Base-by-base conservation (phyloP, 768 basidiomycete species). In the Rhizopogon rudus region DNA sequence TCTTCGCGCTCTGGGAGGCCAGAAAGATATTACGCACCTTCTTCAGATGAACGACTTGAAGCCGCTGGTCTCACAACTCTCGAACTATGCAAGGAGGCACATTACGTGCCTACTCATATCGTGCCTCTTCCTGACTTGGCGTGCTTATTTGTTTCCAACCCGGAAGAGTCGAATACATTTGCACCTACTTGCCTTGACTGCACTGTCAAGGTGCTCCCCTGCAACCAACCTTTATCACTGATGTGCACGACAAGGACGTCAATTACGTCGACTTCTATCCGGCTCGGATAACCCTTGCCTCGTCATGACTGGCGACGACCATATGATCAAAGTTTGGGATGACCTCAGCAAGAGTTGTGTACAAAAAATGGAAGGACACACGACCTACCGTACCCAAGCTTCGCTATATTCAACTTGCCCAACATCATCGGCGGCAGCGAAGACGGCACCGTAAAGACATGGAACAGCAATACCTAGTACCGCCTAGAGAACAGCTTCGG, bases 241-340 rank as follows among this genome's bases (percentile, higher is more conserved):
- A 99, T 48, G 95, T 96, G 0, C 96, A 98, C 71, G 95, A 98
- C 61, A 98, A 97, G 74, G 97, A 96, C 41, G 96, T 98, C 66
- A 98, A 99, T 77, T 98, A 91, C 61, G 94, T 99, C 65, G 95
- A 98, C 66, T 98, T 98, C 74, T 98, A 98, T 63, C 94, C 96
- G 96, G 95, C 48, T 86, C 93, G 2, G 96, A 99, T 74, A 94
- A 91, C 66, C 97, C 97, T 0, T 99, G 98, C 68, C 81, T 99
- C 50, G 88, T 98, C 37, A 98, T 96, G 10, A 91, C 91, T 2
- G 93, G 95, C 52, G 97, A 98, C 71, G 97, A 99, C 79, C 90
- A 93, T 76, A 90, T 89, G 3, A 89, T 99, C 74, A 98, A 98
- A 67, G 85, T 98, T 46, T 99, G 96, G 96, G 96, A 99, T 75